These are phyloP conservation scores for Lachnellula arida DNA, from an alignment of 2,329 filamentous ascomycete genomes.

Conservation along the genomic window DNA sequence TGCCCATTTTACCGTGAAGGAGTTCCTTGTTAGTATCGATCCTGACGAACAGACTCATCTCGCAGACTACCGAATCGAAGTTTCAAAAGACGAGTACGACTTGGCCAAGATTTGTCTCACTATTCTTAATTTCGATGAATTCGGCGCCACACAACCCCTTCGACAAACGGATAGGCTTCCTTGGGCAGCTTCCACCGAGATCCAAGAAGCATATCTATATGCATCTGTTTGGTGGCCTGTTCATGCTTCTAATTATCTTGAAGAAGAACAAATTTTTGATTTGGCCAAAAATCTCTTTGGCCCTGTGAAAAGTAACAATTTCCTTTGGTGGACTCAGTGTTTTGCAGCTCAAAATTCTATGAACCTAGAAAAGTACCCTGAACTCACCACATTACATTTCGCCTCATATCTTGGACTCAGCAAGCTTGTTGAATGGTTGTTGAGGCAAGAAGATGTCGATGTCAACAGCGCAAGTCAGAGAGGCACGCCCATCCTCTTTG, in stretches of 20 bases:
- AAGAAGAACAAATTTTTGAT: not conserved
- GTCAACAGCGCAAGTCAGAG: too few relatives aligned
- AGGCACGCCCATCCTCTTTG: too few relatives aligned
- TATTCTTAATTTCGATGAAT: conserved; percentile 4
- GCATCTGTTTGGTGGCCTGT: not conserved
- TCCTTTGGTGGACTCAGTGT: not conserved
- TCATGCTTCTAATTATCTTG: not conserved
- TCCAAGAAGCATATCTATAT: not conserved
- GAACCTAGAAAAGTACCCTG: too few relatives aligned
- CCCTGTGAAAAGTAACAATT: not conserved
- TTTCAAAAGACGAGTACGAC: conserved; percentile 1
- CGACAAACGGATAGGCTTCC: not conserved
- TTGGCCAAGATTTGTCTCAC: conserved; percentile 10
- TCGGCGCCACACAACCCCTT: not conserved
- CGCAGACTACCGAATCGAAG: not conserved
- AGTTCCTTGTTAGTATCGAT: conserved; percentile 17
- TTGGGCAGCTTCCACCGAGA: not conserved
- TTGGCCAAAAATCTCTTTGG: not conserved
- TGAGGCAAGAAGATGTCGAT: too few relatives aligned
- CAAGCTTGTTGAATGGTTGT: too few relatives aligned
- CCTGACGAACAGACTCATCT: not conserved
- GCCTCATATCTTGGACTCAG: too few relatives aligned
- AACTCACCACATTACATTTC: too few relatives aligned
- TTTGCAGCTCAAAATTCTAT: too few relatives aligned
- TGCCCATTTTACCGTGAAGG: conserved; percentile 27